Evolutionary conservation across 139 green algal species (phyloP).

Genomic region (Cymbomonas tetramitiformis): DNA sequence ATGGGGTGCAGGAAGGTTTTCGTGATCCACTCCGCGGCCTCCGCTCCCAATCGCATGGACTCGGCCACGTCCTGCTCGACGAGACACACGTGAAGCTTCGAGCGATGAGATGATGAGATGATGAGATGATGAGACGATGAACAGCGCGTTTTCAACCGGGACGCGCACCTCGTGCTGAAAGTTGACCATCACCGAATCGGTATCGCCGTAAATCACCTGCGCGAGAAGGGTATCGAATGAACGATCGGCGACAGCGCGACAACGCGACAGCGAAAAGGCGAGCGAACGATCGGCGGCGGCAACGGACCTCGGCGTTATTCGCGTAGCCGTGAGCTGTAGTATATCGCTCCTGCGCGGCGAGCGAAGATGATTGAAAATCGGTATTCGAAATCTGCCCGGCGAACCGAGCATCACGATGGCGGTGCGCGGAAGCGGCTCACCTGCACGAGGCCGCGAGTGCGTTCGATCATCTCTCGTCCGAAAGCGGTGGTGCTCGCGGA

Average conservation of each 20-base stretch:
- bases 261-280: too few relatives aligned
- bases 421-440: too few relatives aligned
- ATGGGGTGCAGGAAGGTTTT: slow-evolving; percentile 64
- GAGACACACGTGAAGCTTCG: too few relatives aligned
- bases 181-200: slow-evolving; percentile 90
- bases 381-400: too few relatives aligned
- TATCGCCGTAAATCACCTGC: slow-evolving; percentile 91
- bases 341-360: slow-evolving; percentile 43
- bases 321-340: slow-evolving; percentile 67
- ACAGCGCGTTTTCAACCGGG: too few relatives aligned
- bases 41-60: slow-evolving; percentile 77
- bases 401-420: too few relatives aligned
- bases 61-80: slow-evolving; percentile 38
- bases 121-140: too few relatives aligned
- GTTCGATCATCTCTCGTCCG: slow-evolving; percentile 87
- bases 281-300: too few relatives aligned
- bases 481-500: slow-evolving; percentile 68
- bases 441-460: slow-evolving; percentile 63
- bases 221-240: slow-evolving; percentile 43
- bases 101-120: too few relatives aligned
- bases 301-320: slow-evolving; percentile 44
- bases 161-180: too few relatives aligned
- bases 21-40: slow-evolving; percentile 73
- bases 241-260: too few relatives aligned
- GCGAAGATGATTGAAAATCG: too few relatives aligned